Evolutionary conservation across 2,329 filamentous ascomycete species (phyloP).

Genomic region (Ceratocystis alfenasii): DNA sequence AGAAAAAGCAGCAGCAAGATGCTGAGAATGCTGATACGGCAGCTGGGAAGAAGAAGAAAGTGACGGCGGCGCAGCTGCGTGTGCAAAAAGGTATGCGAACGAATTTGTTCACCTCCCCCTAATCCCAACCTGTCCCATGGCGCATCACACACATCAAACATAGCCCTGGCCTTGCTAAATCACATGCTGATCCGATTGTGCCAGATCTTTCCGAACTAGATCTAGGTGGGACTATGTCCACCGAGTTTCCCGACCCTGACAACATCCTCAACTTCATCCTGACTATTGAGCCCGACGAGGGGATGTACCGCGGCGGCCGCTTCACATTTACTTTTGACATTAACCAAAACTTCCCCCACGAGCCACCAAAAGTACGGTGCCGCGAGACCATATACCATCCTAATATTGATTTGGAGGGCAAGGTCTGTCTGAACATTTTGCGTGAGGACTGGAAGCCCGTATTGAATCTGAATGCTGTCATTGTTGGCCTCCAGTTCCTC

Average conservation of each 20-base stretch:
- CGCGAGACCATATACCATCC: conserved; percentile 98
- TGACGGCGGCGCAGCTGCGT: conserved; percentile 86
- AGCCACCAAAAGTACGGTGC: conserved; percentile 94
- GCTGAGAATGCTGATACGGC: conserved; percentile 69
- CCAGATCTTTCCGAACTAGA: conserved; percentile 71
- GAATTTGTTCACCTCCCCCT: not conserved
- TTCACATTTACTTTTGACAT: conserved; percentile 90
- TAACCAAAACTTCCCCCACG: conserved; percentile 90
- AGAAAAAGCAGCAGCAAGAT: conserved; percentile 96
- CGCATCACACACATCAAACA: too few species aligned
- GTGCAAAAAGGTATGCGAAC: conserved; percentile 72
- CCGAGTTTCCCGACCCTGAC: conserved; percentile 68
- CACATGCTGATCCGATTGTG: not conserved
- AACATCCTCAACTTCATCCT: conserved; percentile 77
- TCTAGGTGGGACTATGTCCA: conserved; percentile 68
- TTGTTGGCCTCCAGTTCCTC: conserved; percentile 87
- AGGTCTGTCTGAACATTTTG: conserved; percentile 94
- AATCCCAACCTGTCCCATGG: not conserved
- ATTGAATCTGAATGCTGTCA: conserved; percentile 88
- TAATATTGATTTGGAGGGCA: conserved; percentile 95
- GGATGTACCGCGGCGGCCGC: conserved; percentile 72
- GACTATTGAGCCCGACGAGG: conserved; percentile 74
- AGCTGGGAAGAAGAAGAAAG: conserved; percentile 90
- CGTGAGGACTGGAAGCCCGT: conserved; percentile 99
- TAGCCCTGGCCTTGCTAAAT: not conserved